Base-by-base conservation (phyloP, 2,329 filamentous ascomycete species). In the Colletotrichum somersetense region DNA sequence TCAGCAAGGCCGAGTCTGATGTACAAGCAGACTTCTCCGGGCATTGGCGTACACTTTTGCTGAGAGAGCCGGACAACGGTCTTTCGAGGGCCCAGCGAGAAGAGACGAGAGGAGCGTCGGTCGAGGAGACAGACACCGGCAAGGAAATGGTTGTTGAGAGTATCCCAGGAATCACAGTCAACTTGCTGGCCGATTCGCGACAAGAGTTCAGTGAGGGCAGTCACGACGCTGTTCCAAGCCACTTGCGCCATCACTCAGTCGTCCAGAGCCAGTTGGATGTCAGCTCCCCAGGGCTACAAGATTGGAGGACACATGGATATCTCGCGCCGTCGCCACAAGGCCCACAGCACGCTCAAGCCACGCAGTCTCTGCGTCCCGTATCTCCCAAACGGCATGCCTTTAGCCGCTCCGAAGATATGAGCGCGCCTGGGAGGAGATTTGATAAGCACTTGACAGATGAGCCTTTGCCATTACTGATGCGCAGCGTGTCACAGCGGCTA, bases 81-180 rank as follows among this genome's bases (percentile, higher is more conserved):
- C 35, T 18, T 5, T 48, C 14, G 33, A 20, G 44, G 26, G 61
- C 61, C 16, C 30, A 63, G 3, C 40, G 20, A 1, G 48, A 53
- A 20, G 48, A 63, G n/a, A 44, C 4, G 42, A 44, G 61, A 35
- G 42, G 42, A 18, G 59, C 10, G 7, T 38, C 30, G 35, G 53
- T 63, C 33, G 61, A 33, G 23, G 61, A 63, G 33, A 63, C 61
- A 2, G 61, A 63, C 33, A 63, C 61, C 8, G 61, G 61, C 2
- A 63, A 63, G 23, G 61, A 63, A 44, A n/a, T 33, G 20, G 48
- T 63, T 16, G 57, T 61, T 4, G 40, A 48, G 40, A 48, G 5
- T 2, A 20, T 63, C 10, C 61, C 61, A 20, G 35, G 59, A 7
- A 62, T 62, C 30, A 38, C 40, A 18, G 23, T 62, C 23, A 5